These are phyloP conservation scores for Ascodesmis nigricans DNA, from an alignment of 495 filamentous ascomycete genomes.

Conservation along the genomic window DNA sequence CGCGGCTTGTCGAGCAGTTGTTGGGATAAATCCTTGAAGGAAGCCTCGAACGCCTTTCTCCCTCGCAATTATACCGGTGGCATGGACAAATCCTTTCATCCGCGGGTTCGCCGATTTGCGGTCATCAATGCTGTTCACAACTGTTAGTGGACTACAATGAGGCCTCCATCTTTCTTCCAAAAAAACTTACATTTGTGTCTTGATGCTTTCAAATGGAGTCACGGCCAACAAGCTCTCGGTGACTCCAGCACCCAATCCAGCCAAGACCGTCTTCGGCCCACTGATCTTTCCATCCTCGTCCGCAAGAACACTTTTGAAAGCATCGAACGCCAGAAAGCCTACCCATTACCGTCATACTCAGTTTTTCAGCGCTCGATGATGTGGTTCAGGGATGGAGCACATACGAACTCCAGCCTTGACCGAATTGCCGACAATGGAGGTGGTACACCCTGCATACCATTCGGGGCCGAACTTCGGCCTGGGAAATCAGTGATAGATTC, in stretches of 20 bases:
- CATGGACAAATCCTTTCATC: constrained; percentile 82
- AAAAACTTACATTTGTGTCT: constrained; percentile 54
- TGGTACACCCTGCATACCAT: constrained; percentile 97
- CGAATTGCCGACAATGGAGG: constrained; percentile 88
- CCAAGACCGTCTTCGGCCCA: constrained; percentile 73
- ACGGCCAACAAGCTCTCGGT: constrained; percentile 87
- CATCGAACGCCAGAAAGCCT: constrained; percentile 94
- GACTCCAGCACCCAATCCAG: constrained; percentile 83
- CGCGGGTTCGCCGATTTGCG: constrained; percentile 48
- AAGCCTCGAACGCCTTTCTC: constrained; percentile 79
- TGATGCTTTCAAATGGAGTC: constrained; percentile 94
- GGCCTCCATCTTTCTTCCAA: not conserved
- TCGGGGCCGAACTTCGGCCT: constrained; percentile 68
- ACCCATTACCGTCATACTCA: constrained; percentile 1
- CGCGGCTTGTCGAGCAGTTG: constrained; percentile 80
- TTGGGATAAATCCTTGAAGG: constrained; percentile 91
- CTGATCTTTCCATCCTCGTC: constrained; percentile 77
- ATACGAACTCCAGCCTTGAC: constrained; percentile 83
- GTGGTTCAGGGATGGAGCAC: too few relatives aligned
- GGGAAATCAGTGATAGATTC: too few relatives aligned
- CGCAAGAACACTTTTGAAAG: constrained; percentile 60
- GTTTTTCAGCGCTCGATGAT: too few relatives aligned
- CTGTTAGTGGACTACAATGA: not conserved
- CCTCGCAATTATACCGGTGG: constrained; percentile 59
- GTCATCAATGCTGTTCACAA: constrained; percentile 59